Evolutionary conservation across 1,139 yeast species (phyloP).

Genomic region (Protomyces pachydermus): DNA sequence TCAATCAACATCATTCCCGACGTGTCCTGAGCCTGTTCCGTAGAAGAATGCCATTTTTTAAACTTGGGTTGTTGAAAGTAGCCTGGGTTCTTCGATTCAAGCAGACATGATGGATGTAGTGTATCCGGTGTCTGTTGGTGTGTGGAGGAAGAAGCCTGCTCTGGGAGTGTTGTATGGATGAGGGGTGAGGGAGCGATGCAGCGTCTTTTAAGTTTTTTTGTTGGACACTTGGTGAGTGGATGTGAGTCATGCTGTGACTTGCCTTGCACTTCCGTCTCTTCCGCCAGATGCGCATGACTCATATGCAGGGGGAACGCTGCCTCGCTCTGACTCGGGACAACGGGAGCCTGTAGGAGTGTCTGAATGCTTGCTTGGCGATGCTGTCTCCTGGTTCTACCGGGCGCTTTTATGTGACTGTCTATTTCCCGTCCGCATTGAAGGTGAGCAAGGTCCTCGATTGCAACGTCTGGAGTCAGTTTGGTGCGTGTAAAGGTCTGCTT

Average conservation of each 20-base stretch:
- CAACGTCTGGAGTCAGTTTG: neutral
- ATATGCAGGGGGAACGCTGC: neutral
- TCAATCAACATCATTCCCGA: conserved; percentile 27
- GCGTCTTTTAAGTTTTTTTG: no score
- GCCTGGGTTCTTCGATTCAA: conserved; percentile 20
- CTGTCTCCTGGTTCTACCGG: neutral
- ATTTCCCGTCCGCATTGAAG: neutral
- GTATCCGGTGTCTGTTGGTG: neutral
- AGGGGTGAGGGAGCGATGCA: neutral
- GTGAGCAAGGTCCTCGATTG: neutral
- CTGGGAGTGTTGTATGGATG: neutral
- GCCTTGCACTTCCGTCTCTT: neutral
- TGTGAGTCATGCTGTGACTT: neutral
- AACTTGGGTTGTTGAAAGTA: conserved; percentile 15
- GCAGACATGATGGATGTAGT: conserved; percentile 13
- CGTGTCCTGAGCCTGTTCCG: conserved; percentile 4
- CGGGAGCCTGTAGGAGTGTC: neutral
- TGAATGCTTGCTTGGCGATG: neutral
- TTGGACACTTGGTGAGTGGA: no score
- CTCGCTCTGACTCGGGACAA: neutral
- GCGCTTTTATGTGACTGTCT: neutral
- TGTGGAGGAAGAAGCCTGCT: neutral
- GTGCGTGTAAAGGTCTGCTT: no score
- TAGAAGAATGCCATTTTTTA: conserved; percentile 22
- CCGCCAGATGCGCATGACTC: neutral